Evolutionary conservation across 2,329 filamentous ascomycete genomes (phyloP), one percentile per base, ranked within the genome.

Genomic region (Zasmidium citrigriseum): DNA sequence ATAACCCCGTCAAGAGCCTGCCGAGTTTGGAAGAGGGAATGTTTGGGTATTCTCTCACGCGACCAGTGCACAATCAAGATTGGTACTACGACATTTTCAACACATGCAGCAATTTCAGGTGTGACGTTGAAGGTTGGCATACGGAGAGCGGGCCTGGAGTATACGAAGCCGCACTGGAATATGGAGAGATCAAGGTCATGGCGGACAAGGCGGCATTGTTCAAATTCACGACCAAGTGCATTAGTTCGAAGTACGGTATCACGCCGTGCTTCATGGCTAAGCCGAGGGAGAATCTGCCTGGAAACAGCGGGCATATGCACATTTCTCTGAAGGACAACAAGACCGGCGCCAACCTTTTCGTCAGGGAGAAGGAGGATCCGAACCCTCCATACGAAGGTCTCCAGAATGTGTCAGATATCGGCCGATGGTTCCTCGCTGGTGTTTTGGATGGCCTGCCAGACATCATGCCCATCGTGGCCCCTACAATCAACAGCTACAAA

Each of bases 181-280:
- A 96, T 67, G 90, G 89, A 54, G 90, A 96, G 73, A 89, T 95
- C 63, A 85, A 84, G 34, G 83, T 89, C 64, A 97, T 97, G 91
- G 95, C 95, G 1, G 95, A 99, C 74, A 89, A 89, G 66, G 92
- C 93, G 23, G 88, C 88, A 25, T 79, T 99, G 34, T 99, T 98
- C 86, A 99, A 99, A 82, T 90, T 96, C 68, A 87, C 89, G 20
- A 92, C 96, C 64, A 97, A 96, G 77, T 92, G 91, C 10, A 85
- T 96, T 41, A 91, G 90, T 46, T 89, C 86, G 57, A 89, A 91
- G 71, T 90, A 92, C 73, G 91, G 91, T 65, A 96, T 99, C 71
- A 96, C 91, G 0, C 95, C 95, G 0, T 96, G 91, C 76, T 99
- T 99, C 80, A 99, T 99, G 95, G 95, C 95, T 16, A 99, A 99